These are phyloP conservation scores for Aspergillus viridinutans DNA, from an alignment of 2,329 filamentous ascomycete genomes.

Conservation along the genomic window DNA sequence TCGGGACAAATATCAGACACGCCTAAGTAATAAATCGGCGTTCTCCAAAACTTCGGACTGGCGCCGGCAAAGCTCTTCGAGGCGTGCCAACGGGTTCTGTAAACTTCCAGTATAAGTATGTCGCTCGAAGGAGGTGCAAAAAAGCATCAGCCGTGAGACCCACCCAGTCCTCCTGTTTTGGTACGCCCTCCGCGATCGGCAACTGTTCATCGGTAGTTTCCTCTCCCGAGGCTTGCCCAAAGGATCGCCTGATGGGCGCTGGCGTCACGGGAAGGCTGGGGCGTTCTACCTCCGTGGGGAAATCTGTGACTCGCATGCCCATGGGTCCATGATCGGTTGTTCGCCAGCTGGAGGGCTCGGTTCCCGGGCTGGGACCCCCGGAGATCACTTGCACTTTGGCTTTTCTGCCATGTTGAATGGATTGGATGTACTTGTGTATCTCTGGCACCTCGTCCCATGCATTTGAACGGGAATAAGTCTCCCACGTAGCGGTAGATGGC, in stretches of 20 bases:
- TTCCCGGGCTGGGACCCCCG: slow-evolving; percentile 12
- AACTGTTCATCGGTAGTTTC: slow-evolving; percentile 46
- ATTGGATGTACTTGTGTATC: slow-evolving; percentile 82
- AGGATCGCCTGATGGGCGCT: slow-evolving; percentile 65
- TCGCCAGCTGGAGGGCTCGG: slow-evolving; percentile 15
- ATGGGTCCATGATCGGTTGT: neutral
- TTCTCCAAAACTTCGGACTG: slow-evolving; percentile 61
- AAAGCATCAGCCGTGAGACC: slow-evolving; percentile 55
- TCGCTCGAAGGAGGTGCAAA: slow-evolving; percentile 40
- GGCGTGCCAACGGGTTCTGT: slow-evolving; percentile 66
- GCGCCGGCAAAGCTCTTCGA: slow-evolving; percentile 65
- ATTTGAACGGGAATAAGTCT: slow-evolving; percentile 70
- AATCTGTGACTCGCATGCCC: slow-evolving; percentile 75
- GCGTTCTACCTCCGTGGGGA: slow-evolving; percentile 74
- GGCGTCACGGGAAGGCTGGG: slow-evolving; percentile 89
- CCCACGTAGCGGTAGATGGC: slow-evolving; percentile 60
- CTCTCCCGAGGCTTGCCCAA: slow-evolving; percentile 38
- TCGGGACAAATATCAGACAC: slow-evolving; percentile 6
- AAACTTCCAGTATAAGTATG: slow-evolving; percentile 44
- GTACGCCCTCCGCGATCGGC: slow-evolving; percentile 76
- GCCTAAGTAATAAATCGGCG: slow-evolving; percentile 21
- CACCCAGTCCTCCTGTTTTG: slow-evolving; percentile 90
- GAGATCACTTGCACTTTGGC: slow-evolving; percentile 43
- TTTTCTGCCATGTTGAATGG: slow-evolving; percentile 62
- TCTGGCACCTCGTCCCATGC: slow-evolving; percentile 91